Evolutionary conservation across 139 green algal species (phyloP).

Genomic region (Asterochloris erici): DNA sequence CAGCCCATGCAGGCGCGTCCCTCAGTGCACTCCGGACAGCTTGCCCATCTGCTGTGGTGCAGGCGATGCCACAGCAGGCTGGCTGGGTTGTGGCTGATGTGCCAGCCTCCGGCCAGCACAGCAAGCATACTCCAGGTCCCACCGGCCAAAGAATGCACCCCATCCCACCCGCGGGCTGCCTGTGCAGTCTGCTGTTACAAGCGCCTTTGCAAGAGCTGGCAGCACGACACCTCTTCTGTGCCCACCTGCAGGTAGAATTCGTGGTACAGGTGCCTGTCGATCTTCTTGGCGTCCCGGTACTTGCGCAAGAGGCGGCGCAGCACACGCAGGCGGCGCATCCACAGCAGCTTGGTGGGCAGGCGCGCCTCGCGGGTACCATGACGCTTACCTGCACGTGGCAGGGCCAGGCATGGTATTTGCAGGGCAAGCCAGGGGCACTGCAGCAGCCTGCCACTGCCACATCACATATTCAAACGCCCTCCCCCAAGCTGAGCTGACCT

Average conservation of each 20-base stretch:
- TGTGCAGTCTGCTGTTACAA: not conserved
- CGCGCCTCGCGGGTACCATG: constrained; percentile 95
- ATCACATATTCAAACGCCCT: not conserved
- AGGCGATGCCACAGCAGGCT: too few relatives aligned
- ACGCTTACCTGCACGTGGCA: constrained; percentile 83
- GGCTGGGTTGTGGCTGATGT: too few relatives aligned
- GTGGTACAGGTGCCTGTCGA: constrained; percentile 99
- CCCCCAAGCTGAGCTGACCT: not conserved
- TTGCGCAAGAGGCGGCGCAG: constrained; percentile 95
- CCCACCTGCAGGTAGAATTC: constrained; percentile 94
- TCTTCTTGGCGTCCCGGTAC: constrained; percentile 99
- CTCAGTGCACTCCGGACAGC: too few relatives aligned
- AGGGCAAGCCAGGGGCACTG: not conserved
- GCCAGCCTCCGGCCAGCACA: too few relatives aligned
- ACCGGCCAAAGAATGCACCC: too few relatives aligned
- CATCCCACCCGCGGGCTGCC: too few relatives aligned
- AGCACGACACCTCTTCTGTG: too few relatives aligned
- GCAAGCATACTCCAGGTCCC: too few relatives aligned
- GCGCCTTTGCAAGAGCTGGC: not conserved
- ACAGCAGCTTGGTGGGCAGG: constrained; percentile 96
- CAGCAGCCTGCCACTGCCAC: not conserved
- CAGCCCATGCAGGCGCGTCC: too few relatives aligned
- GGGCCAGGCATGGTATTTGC: not conserved
- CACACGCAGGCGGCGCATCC: constrained; percentile 94
- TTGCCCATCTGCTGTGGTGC: too few relatives aligned